phyloP scores from a whole-genome alignment of 2,329 filamentous ascomycete species.

The Pseudofabraea citricarpa region DNA sequence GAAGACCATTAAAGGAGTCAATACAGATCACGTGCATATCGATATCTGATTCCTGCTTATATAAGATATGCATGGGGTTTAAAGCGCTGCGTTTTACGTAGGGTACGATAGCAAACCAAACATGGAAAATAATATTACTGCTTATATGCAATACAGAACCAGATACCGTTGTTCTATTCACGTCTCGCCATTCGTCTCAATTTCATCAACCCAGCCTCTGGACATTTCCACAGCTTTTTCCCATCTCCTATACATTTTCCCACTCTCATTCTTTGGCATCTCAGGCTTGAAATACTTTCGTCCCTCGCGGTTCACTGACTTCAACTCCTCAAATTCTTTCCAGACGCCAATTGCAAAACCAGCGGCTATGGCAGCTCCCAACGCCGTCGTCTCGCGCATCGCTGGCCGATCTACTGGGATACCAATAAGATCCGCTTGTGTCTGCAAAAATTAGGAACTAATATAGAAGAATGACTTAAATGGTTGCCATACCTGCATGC shows the following conservation, averaged over 20 bases:
- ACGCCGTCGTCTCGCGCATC: constrained; percentile 87
- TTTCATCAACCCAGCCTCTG: constrained; percentile 13
- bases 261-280: constrained; percentile 39
- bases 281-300: constrained; percentile 66
- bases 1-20: no score
- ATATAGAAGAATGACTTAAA: background rate
- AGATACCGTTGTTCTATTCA: no score
- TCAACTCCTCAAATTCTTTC: constrained; percentile 69
- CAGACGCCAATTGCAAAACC: constrained; percentile 80
- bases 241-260: constrained; percentile 45
- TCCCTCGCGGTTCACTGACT: constrained; percentile 65
- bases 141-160: no score
- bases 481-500: constrained; percentile 62
- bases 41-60: no score
- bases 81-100: no score
- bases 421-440: constrained; percentile 77
- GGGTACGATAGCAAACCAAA: no score
- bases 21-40: no score
- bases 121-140: no score
- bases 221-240: constrained; percentile 53
- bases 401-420: constrained; percentile 79
- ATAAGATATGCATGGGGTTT: no score
- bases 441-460: constrained; percentile 39
- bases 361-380: constrained; percentile 84
- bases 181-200: no score